A percentile compares a stretch with the other conserved stretches of the same genome.
Evolutionary conservation across 352 stramenopile species (phyloP).

Genomic region (Globisporangium carolinianum): DNA sequence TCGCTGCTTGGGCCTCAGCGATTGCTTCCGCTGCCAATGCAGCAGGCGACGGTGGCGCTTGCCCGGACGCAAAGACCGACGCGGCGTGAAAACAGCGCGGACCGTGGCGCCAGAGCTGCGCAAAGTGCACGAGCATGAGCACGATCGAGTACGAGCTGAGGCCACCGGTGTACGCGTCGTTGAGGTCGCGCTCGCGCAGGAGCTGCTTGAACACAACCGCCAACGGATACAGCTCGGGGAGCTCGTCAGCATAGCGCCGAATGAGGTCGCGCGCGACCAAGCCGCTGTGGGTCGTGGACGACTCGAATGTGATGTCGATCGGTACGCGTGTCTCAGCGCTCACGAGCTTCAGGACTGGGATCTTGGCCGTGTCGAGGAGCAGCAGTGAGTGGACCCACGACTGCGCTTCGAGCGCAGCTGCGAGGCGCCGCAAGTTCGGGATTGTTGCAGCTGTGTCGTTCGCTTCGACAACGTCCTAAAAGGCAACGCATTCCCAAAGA

Average conservation of each 20-base stretch:
- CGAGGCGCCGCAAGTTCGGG: conserved; percentile 51
- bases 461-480: conserved; percentile 49
- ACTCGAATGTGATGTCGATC: conserved; percentile 85
- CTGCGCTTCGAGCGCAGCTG: conserved; percentile 46
- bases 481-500: too few relatives aligned
- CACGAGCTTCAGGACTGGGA: conserved; percentile 79
- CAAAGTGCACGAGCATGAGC: conserved; percentile 89
- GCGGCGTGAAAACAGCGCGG: conserved; percentile 43
- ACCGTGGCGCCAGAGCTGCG: conserved; percentile 57
- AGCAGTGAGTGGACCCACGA: conserved; percentile 79
- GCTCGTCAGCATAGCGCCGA: conserved; percentile 71
- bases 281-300: conserved; percentile 71
- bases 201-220: conserved; percentile 90
- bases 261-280: conserved; percentile 80
- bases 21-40: conserved; percentile 17
- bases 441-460: conserved; percentile 50
- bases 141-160: conserved; percentile 91
- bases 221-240: conserved; percentile 85
- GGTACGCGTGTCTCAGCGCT: conserved; percentile 69
- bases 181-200: conserved; percentile 82
- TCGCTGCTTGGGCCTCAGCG: conserved; percentile 7
- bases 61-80: conserved; percentile 60
- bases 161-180: conserved; percentile 89
- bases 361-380: conserved; percentile 76
- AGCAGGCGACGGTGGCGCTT: conserved; percentile 27